Percentiles rank a stretch among this genome's conserved stretches.
phyloP scores from a whole-genome alignment of 306 rosid genomes.

The Begonia loranthoides region DNA sequence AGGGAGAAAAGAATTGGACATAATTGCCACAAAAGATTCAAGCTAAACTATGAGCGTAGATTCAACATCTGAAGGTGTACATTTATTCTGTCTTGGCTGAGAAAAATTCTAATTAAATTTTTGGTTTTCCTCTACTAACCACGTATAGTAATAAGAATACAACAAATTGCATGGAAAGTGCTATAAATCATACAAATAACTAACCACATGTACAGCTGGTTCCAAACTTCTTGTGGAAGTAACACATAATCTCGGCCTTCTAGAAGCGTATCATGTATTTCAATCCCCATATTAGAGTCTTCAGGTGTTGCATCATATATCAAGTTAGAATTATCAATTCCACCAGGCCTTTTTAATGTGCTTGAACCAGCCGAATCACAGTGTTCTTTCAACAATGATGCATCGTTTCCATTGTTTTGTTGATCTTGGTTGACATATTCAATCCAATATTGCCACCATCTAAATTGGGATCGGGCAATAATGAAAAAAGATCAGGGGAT shows the following conservation, averaged over 20 bases:
- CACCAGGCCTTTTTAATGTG: slow-evolving; percentile 54
- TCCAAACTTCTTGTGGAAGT: slow-evolving; percentile 91
- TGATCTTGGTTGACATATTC: slow-evolving; percentile 94
- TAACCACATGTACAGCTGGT: slow-evolving; percentile 45
- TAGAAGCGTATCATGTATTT: slow-evolving; percentile 67
- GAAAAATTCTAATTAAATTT: too few relatives aligned
- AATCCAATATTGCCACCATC: slow-evolving; percentile 99
- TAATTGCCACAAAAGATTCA: too few relatives aligned
- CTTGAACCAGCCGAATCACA: slow-evolving; percentile 47
- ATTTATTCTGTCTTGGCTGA: too few relatives aligned
- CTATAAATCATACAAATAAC: slow-evolving; percentile 1
- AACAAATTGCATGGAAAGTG: too few relatives aligned
- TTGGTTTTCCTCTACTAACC: too few relatives aligned
- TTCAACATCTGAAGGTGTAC: too few relatives aligned
- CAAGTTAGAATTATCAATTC: slow-evolving; percentile 84
- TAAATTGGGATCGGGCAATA: slow-evolving; percentile 9
- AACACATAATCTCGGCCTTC: slow-evolving; percentile 96
- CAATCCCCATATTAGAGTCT: slow-evolving; percentile 35
- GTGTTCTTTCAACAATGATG: slow-evolving; percentile 47
- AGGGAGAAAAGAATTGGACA: too few relatives aligned
- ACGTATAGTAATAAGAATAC: too few relatives aligned
- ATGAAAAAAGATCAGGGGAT: too few relatives aligned
- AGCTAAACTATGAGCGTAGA: too few relatives aligned
- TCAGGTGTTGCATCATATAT: slow-evolving; percentile 50
- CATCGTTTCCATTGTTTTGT: slow-evolving; percentile 48